These are phyloP conservation scores for Globisporangium barbulae DNA, from an alignment of 352 stramenopile species.

Conservation along the genomic window DNA sequence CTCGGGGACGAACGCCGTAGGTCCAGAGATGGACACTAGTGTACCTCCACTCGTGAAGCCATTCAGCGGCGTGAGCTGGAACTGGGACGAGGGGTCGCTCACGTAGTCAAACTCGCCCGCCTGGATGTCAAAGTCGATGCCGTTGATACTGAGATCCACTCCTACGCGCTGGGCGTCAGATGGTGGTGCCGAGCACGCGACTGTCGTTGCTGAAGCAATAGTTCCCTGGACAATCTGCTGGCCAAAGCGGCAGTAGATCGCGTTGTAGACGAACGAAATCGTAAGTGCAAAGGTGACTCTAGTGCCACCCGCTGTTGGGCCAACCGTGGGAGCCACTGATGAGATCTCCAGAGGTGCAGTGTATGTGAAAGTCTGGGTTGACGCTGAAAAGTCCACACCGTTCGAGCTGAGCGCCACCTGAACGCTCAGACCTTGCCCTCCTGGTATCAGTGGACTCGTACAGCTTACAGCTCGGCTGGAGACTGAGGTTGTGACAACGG, in stretches of 20 bases:
- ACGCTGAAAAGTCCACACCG: conserved; percentile 31
- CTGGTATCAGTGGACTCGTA: conserved; percentile 13
- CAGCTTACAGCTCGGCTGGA: conserved; percentile 21
- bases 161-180: conserved; percentile 13
- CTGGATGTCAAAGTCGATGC: conserved; percentile 47
- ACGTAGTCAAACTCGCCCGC: conserved; percentile 45
- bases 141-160: conserved; percentile 44
- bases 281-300: conserved; percentile 36
- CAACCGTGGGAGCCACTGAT: conserved; percentile 34
- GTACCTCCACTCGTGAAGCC: conserved; percentile 52
- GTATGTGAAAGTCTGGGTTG: conserved; percentile 42
- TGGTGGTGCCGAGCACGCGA: conserved; percentile 29
- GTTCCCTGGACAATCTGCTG: conserved; percentile 27
- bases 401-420: conserved; percentile 32
- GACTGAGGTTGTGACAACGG: conserved; percentile 7
- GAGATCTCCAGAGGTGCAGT: conserved; percentile 32
- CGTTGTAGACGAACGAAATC: conserved; percentile 17
- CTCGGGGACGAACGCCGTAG: conserved; percentile 22
- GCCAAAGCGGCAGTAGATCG: conserved; percentile 60
- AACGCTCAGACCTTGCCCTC: conserved; percentile 22
- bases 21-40: conserved; percentile 41
- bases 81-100: conserved; percentile 19
- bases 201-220: conserved; percentile 13
- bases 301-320: conserved; percentile 55
- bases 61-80: conserved; percentile 35